Conservation (phyloP, 139 green algal species). For the Chlorella sp. region DNA sequence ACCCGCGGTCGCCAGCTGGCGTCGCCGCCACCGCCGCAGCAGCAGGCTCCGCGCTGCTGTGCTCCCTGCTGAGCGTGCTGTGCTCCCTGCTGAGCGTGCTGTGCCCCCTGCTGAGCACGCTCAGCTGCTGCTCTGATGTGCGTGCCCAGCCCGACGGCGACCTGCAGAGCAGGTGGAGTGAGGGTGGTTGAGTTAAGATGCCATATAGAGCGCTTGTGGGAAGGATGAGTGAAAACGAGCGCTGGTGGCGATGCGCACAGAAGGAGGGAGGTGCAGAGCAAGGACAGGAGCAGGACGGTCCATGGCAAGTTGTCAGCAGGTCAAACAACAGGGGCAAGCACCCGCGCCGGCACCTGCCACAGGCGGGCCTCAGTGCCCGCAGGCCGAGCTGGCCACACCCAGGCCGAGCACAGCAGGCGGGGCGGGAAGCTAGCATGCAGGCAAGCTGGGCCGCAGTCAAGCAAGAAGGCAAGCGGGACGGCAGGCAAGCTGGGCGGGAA, state of each 20-base stretch:
- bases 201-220: background rate
- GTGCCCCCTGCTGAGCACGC: conserved; percentile 12
- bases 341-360: too few species aligned
- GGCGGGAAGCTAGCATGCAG: background rate
- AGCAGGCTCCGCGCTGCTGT: background rate
- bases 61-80: background rate
- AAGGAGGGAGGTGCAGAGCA: background rate
- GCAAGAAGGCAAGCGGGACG: background rate
- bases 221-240: background rate
- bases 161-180: background rate
- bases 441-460: too few species aligned
- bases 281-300: too few species aligned
- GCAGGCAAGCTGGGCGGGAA: too few species aligned
- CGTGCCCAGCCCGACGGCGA: background rate
- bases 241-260: background rate
- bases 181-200: background rate
- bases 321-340: too few species aligned
- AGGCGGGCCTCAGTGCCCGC: too few species aligned
- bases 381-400: too few species aligned
- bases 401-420: too few species aligned
- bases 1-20: background rate
- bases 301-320: too few species aligned
- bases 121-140: conserved; percentile 1
- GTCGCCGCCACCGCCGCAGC: background rate
- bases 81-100: background rate